Evolutionary conservation across 352 stramenopile species (phyloP).

Genomic region (Thraustochytrium sp.): DNA sequence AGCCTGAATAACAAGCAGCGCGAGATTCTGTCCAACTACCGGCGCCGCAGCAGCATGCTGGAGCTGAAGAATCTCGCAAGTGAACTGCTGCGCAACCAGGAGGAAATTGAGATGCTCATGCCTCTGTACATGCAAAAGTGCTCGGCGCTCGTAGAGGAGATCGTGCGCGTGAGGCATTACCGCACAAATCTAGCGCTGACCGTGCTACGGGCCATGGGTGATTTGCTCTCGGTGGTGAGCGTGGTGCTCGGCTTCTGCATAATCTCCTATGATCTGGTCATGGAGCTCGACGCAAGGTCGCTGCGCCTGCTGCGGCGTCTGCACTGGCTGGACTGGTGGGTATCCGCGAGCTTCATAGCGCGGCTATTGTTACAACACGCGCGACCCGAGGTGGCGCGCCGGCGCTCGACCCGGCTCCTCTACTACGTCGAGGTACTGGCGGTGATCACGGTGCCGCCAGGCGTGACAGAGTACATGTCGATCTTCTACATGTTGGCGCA

Average conservation of each 20-base stretch:
- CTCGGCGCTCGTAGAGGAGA: neutral
- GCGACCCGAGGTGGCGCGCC: too few species aligned
- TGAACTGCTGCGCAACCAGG: neutral
- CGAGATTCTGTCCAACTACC: neutral
- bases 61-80: neutral
- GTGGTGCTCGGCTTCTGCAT: neutral
- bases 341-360: neutral
- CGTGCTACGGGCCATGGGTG: neutral
- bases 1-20: too few species aligned
- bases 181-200: neutral
- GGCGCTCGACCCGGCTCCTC: too few species aligned
- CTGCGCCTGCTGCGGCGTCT: neutral
- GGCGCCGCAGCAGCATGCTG: neutral
- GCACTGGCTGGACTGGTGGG: neutral
- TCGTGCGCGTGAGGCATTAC: neutral
- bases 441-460: neutral
- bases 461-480: conserved; percentile 7
- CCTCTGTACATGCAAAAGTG: neutral
- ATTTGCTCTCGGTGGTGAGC: neutral
- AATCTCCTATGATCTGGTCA: neutral
- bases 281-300: neutral
- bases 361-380: neutral
- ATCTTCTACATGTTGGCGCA: neutral
- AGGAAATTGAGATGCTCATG: neutral
- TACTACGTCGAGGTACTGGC: conserved; percentile 1